Evolutionary conservation across 164 flowering plant species (phyloP), one percentile per base, ranked within the genome.

Genomic region (Vitis rupestris): DNA sequence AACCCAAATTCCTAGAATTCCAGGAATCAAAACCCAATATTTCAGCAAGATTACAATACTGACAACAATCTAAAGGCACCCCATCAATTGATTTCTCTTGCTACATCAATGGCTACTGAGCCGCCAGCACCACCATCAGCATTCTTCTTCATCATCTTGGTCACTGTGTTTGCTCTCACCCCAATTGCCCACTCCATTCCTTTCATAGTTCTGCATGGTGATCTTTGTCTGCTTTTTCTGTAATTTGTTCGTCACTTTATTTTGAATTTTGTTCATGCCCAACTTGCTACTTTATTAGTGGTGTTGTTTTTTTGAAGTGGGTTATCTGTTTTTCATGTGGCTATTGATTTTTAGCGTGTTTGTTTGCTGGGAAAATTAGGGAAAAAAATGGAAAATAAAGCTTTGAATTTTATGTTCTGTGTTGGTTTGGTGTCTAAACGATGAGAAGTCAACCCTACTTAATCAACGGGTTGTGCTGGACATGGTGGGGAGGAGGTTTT

Each of bases 131-230:
- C 19, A 50, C 54, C 51, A 37, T 2, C 54, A 50, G 2, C 10
- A 30, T 47, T 64, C 50, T 12, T 67, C 47, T 10, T 51, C 60
- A 31, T 66, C 65, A 17, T 63, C 50, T 27, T 70, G 56, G 0
- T 51, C 67, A 50, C 62, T 50, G 5, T 54, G 3, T 44, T 68
- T 62, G 23, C 31, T 70, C 50, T 57, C 12, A 9, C 56, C 63
- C 52, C 72, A 15, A 31, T 50, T 47, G 49, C 67, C n/a, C 64
- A 67, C 65, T 74, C 84, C 15, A 5, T 85, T 57, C 88, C 88
- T 49, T 85, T 85, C 74, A 73, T 82, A 12, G 86, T 85, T 55
- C 74, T 85, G 29, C 85, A 80, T 72, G 88, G 88, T 85, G 78
- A 65, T 31, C 27, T 55, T 65, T 49, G 48, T 50, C 61, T 58